These are phyloP conservation scores for Potentilla sterilis DNA, from an alignment of 306 rosid genomes.

Conservation along the genomic window DNA sequence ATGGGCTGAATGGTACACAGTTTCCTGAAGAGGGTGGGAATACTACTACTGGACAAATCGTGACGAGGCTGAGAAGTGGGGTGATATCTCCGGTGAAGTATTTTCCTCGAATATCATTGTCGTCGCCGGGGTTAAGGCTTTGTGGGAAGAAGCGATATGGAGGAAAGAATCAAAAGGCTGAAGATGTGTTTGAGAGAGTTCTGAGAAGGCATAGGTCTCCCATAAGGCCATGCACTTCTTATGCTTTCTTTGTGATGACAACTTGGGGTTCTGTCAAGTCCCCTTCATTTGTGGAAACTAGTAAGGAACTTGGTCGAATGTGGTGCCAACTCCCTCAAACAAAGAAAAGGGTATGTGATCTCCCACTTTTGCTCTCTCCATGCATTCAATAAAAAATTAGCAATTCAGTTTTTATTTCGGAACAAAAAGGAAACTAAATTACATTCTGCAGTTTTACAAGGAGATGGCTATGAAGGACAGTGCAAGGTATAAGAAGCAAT, in stretches of 20 bases:
- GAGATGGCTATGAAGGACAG: constrained; percentile 35
- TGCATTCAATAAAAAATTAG: neutral
- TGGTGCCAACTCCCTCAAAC: constrained; percentile 26
- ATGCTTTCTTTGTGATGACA: constrained; percentile 27
- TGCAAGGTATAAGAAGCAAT: constrained; percentile 30
- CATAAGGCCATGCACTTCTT: constrained; percentile 26
- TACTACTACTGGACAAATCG: neutral
- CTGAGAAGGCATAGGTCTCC: constrained; percentile 27
- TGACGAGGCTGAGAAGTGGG: constrained; percentile 32
- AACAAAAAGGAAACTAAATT: neutral
- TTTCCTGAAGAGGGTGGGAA: neutral
- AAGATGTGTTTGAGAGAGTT: constrained; percentile 29
- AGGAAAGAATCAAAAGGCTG: constrained; percentile 8
- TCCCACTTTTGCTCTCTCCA: neutral
- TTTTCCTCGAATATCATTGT: constrained; percentile 3
- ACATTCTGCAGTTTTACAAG: constrained; percentile 15
- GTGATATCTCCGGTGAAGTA: constrained; percentile 21
- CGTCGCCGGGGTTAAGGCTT: neutral
- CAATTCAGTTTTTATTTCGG: neutral
- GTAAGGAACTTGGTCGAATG: constrained; percentile 24
- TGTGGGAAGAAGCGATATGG: neutral
- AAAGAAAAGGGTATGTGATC: constrained; percentile 17
- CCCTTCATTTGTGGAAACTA: constrained; percentile 23
- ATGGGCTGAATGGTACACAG: neutral
- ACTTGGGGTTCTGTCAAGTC: constrained; percentile 20